These are phyloP conservation scores for Eutypella sp. DNA, from an alignment of 2,329 filamentous ascomycete genomes.

Conservation along the genomic window DNA sequence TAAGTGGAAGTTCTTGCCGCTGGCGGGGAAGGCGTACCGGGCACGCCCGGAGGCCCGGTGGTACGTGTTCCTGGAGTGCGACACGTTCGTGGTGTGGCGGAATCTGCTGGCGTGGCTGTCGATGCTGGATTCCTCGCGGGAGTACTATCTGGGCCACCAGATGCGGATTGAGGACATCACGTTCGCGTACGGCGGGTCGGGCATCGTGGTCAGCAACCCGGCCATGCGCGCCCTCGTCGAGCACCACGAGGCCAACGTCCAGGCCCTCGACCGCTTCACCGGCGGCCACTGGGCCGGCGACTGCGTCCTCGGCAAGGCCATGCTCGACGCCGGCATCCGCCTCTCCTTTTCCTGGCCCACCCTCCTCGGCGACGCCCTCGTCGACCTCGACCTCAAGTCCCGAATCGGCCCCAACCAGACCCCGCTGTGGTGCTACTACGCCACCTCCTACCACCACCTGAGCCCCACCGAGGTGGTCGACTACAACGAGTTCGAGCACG, in stretches of 20 bases:
- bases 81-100: constrained; percentile 32
- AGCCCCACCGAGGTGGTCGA: too few relatives aligned
- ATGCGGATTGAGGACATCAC: constrained; percentile 25
- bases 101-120: constrained; percentile 29
- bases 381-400: too few relatives aligned
- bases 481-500: too few relatives aligned
- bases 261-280: constrained; percentile 10
- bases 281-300: constrained; percentile 15
- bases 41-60: constrained; percentile 30
- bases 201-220: constrained; percentile 27
- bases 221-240: constrained; percentile 26
- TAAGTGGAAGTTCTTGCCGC: constrained; percentile 37
- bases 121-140: constrained; percentile 22
- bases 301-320: constrained; percentile 14
- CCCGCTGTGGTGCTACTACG: too few relatives aligned
- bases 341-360: constrained; percentile 20
- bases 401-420: too few relatives aligned
- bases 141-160: constrained; percentile 30
- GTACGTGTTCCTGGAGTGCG: constrained; percentile 35
- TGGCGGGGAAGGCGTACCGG: constrained; percentile 30
- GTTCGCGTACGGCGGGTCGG: constrained; percentile 32
- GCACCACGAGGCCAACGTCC: constrained; percentile 7
- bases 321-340: constrained; percentile 10
- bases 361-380: constrained; percentile 14
- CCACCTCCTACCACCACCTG: too few relatives aligned